A percentile compares a stretch with the other conserved stretches of the same genome.
Evolutionary conservation across 176 grass and related monocot genomes (phyloP).

Genomic region (Puccinellia tenuiflora): DNA sequence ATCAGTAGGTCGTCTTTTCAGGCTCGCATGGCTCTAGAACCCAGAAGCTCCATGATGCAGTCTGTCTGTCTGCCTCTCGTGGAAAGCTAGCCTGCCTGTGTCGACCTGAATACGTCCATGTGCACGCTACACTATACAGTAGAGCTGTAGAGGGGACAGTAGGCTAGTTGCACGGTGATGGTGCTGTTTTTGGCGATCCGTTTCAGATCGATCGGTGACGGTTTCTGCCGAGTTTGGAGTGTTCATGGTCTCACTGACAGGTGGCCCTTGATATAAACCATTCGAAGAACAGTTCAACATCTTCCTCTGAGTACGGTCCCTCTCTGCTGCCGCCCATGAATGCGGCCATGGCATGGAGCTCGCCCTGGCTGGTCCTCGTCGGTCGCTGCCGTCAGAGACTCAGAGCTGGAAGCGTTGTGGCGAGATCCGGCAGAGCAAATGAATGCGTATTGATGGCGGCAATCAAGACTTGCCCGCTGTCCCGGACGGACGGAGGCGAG

Average conservation of each 20-base stretch:
- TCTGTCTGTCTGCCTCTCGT: background rate
- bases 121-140: background rate
- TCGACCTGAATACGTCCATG: background rate
- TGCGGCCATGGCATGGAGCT: constrained; percentile 6
- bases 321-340: background rate
- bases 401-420: background rate
- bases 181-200: background rate
- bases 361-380: background rate
- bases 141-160: background rate
- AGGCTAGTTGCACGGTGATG: background rate
- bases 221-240: background rate
- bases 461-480: constrained; percentile 21
- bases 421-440: constrained; percentile 11
- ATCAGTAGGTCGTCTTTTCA: background rate
- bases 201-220: background rate
- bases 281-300: background rate
- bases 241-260: background rate
- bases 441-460: constrained; percentile 38
- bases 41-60: background rate
- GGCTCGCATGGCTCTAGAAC: background rate
- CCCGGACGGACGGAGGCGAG: background rate
- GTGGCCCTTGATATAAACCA: background rate
- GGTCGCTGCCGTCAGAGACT: no score
- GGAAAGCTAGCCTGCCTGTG: background rate
- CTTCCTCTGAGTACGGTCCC: background rate